Conservation (phyloP, 2,329 filamentous ascomycete genomes). For the Fusarium cyanostomum region DNA sequence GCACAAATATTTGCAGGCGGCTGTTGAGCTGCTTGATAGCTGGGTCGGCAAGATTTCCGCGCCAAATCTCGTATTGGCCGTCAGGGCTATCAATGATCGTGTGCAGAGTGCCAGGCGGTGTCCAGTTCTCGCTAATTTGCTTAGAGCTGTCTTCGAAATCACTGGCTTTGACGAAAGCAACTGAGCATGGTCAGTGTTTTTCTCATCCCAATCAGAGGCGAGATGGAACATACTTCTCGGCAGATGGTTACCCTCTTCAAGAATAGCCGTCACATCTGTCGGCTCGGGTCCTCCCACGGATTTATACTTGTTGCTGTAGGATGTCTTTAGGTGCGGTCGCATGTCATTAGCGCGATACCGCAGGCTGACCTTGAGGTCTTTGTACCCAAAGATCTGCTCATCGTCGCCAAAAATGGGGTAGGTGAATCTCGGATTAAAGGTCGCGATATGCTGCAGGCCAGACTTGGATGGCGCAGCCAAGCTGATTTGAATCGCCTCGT, state of each 20-base stretch:
- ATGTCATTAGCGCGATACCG: slow-evolving; percentile 76
- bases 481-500: slow-evolving; percentile 70
- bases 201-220: neutral
- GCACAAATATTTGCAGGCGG: slow-evolving; percentile 83
- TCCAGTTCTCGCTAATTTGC: slow-evolving; percentile 58
- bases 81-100: slow-evolving; percentile 69
- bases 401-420: slow-evolving; percentile 95
- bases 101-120: slow-evolving; percentile 79
- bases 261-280: slow-evolving; percentile 71
- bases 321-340: slow-evolving; percentile 77
- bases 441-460: slow-evolving; percentile 65
- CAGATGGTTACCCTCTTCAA: slow-evolving; percentile 72
- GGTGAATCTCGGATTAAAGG: slow-evolving; percentile 87
- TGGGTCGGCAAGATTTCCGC: slow-evolving; percentile 75
- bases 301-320: slow-evolving; percentile 76
- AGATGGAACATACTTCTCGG: slow-evolving; percentile 66
- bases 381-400: slow-evolving; percentile 90
- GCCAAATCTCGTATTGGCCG: slow-evolving; percentile 85
- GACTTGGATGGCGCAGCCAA: slow-evolving; percentile 62
- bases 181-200: slow-evolving; percentile 52
- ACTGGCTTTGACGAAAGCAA: slow-evolving; percentile 70
- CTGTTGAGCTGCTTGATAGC: slow-evolving; percentile 76
- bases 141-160: slow-evolving; percentile 71
- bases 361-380: slow-evolving; percentile 79
- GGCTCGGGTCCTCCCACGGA: slow-evolving; percentile 74